Evolutionary conservation across 768 basidiomycete genomes (phyloP), one percentile per base, ranked within the genome.

Genomic region (Artomyces pyxidatus): DNA sequence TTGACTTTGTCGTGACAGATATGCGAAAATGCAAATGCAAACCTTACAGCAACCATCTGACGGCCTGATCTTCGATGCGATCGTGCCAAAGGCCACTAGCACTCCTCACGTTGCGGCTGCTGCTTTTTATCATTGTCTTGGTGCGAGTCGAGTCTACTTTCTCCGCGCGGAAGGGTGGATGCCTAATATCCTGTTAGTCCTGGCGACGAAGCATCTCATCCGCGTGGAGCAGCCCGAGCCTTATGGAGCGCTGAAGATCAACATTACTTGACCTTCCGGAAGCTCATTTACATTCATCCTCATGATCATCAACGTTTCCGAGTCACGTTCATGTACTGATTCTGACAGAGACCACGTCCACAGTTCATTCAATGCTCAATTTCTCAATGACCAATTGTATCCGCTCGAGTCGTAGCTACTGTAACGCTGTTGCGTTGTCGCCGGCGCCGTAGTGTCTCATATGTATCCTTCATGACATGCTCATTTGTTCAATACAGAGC

Each of bases 41-140:
- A 75, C 80, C 0, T 71, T 83, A 46, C 74, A 83, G 22, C 66
- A 64, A 41, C 63, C 70, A 6, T 62, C 68, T 14, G 65, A 69
- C 14, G 63, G 68, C 48, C 67, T 90, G 28, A 71, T 66, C 9
- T 88, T 90, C 59, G 78, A 84, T 50, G 72, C 71, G 27, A 72
- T 91, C 28, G 83, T 80, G 9, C 87, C 86, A 9, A 74, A 67
- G 53, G 61, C 65, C 38, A 77, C 83, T 1, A 88, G 83, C 57
- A 86, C 83, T 4, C 73, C 77, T 9, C 86, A 82, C 59, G 84
- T 91, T 30, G 89, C 86, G 9, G 81, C 88, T 8, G 78, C 85
- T 14, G 89, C 81, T 4, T 83, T 92, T 62, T 88, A 92, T 63
- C 87, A 92, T 56, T 89, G 88, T 61, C 72, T 92, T 37, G 88